Percentiles rank a stretch among this genome's conserved stretches.
Evolutionary conservation across 805 yeast species (phyloP).

Genomic region (Tetrapisispora pingtungensis): DNA sequence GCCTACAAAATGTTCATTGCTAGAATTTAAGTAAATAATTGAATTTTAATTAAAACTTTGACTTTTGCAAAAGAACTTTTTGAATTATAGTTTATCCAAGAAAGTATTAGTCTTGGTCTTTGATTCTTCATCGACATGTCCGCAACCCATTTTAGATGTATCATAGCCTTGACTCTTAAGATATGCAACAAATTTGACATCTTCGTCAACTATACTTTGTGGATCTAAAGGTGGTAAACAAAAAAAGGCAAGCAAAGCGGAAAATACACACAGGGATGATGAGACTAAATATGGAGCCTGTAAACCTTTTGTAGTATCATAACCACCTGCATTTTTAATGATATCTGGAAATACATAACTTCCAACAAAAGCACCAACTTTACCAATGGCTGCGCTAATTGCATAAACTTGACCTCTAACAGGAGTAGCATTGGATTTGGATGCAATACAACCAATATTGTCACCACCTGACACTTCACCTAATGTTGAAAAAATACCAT

Average conservation of each 20-base stretch:
- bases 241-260: conserved; percentile 60
- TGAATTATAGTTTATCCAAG: not conserved
- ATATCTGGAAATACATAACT: conserved; percentile 81
- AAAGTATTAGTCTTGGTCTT: not conserved
- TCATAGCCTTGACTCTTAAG: conserved; percentile 31
- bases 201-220: conserved; percentile 72
- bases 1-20: no score
- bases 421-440: conserved; percentile 79
- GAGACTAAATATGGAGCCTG: conserved; percentile 78
- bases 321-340: conserved; percentile 46
- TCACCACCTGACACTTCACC: conserved; percentile 97
- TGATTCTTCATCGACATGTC: not conserved
- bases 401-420: conserved; percentile 88
- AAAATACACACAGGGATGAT: conserved; percentile 61
- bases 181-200: conserved; percentile 57
- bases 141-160: not conserved
- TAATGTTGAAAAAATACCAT: conserved; percentile 75
- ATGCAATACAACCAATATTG: conserved; percentile 77
- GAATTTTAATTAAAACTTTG: no score
- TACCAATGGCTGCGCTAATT: conserved; percentile 84
- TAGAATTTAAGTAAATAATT: no score
- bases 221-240: conserved; percentile 76
- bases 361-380: conserved; percentile 88
- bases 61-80: no score
- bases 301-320: conserved; percentile 18